Evolutionary conservation across 2,329 filamentous ascomycete genomes (phyloP).

Genomic region (Fusarium nematophilum): DNA sequence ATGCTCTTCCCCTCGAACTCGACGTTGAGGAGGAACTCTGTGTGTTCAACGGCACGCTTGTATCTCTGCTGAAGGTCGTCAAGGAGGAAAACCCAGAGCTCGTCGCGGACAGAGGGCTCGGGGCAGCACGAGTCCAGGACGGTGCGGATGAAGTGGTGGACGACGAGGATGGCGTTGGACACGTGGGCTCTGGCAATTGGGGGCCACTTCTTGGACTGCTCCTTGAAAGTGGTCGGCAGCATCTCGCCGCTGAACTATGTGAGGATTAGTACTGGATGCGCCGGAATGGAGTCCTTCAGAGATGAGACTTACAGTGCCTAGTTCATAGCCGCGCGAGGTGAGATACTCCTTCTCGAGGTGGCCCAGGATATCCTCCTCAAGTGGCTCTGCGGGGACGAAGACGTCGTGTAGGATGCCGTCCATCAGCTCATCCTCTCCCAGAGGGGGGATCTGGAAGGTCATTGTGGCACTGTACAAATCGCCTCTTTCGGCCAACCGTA

Average conservation of each 20-base stretch:
- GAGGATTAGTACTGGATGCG: background rate
- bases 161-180: slow-evolving; percentile 60
- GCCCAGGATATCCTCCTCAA: slow-evolving; percentile 50
- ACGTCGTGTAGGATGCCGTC: slow-evolving; percentile 44
- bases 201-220: slow-evolving; percentile 67
- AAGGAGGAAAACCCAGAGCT: slow-evolving; percentile 58
- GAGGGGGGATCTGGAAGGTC: slow-evolving; percentile 13
- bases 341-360: slow-evolving; percentile 52
- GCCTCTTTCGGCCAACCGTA: slow-evolving; percentile 11
- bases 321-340: slow-evolving; percentile 59
- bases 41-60: slow-evolving; percentile 58
- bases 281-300: background rate
- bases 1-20: slow-evolving; percentile 38
- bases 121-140: slow-evolving; percentile 57
- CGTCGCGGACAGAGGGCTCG: slow-evolving; percentile 54
- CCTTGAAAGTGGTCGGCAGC: slow-evolving; percentile 59
- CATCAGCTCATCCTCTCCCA: slow-evolving; percentile 23
- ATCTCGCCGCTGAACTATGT: slow-evolving; percentile 52
- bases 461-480: slow-evolving; percentile 24
- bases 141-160: slow-evolving; percentile 63
- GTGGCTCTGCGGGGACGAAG: slow-evolving; percentile 26
- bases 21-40: slow-evolving; percentile 59
- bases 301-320: slow-evolving; percentile 60
- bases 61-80: slow-evolving; percentile 61
- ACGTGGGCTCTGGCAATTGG: slow-evolving; percentile 60